Percentiles rank a stretch among this genome's conserved stretches.
These are phyloP conservation scores for Candida montana DNA, from an alignment of 805 yeast genomes.

Conservation along the genomic window DNA sequence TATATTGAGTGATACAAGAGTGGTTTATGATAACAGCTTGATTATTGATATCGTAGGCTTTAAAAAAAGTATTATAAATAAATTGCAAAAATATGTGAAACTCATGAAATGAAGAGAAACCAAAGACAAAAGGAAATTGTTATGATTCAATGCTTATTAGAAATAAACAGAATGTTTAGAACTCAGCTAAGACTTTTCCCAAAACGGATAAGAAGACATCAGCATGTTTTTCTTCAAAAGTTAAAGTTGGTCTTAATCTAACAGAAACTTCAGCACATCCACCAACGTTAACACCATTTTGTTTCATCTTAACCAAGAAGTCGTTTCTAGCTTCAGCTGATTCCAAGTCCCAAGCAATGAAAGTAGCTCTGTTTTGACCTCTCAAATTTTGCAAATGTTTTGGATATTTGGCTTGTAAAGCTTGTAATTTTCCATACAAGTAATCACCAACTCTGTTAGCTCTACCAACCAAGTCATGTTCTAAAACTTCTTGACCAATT, in stretches of 20 bases:
- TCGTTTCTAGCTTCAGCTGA: constrained; percentile 51
- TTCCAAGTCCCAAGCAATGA: constrained; percentile 74
- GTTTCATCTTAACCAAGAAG: constrained; percentile 55
- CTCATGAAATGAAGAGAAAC: not conserved
- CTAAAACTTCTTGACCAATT: constrained; percentile 59
- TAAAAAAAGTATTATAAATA: not conserved
- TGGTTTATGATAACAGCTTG: too few relatives aligned
- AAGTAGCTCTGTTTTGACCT: constrained; percentile 72
- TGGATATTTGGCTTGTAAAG: constrained; percentile 52
- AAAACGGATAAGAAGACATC: constrained; percentile 51
- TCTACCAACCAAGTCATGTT: constrained; percentile 51
- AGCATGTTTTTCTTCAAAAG: constrained; percentile 76
- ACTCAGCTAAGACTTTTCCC: constrained; percentile 28
- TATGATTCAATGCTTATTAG: not conserved
- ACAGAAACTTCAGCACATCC: constrained; percentile 79
- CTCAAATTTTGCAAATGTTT: constrained; percentile 49
- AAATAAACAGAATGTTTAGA: constrained; percentile 6
- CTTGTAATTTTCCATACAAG: constrained; percentile 51
- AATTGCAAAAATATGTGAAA: not conserved
- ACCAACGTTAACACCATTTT: constrained; percentile 71
- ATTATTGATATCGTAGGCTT: too few relatives aligned
- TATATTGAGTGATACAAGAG: not conserved
- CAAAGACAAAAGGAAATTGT: not conserved
- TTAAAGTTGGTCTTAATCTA: constrained; percentile 75
- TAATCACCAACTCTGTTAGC: constrained; percentile 62